A percentile compares a stretch with the other conserved stretches of the same genome.
These are phyloP conservation scores for Verticillium zaregamsianum DNA, from an alignment of 2,329 filamentous ascomycete species.

Conservation along the genomic window DNA sequence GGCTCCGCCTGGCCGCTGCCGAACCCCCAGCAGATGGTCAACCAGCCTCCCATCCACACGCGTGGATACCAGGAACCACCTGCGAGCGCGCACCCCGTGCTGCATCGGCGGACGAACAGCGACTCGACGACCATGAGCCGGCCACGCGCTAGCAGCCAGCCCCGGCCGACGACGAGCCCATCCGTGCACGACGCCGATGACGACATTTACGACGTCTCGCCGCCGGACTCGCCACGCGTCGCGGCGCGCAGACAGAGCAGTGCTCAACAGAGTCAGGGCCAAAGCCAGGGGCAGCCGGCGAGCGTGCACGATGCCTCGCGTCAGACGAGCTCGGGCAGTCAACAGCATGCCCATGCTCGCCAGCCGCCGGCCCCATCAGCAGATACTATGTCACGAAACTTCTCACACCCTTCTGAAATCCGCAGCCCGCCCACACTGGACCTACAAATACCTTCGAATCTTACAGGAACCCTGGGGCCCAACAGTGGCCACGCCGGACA, in stretches of 20 bases:
- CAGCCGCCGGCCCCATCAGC: neutral
- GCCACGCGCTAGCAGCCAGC: conserved; percentile 8
- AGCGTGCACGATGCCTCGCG: neutral
- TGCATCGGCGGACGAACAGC: conserved; percentile 3
- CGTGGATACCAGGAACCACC: conserved; percentile 1
- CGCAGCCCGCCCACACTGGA: conserved; percentile 19
- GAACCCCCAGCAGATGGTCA: neutral
- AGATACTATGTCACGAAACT: neutral
- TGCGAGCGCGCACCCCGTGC: conserved; percentile 2
- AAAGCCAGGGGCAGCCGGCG: neutral
- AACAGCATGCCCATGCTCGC: conserved; percentile 1
- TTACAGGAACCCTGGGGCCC: neutral
- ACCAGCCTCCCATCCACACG: conserved; percentile 6
- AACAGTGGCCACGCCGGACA: neutral
- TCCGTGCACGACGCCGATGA: conserved; percentile 14
- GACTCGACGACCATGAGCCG: conserved; percentile 8
- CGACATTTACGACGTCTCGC: conserved; percentile 44
- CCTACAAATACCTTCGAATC: conserved; percentile 21
- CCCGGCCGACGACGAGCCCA: conserved; percentile 6
- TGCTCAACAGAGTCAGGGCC: neutral
- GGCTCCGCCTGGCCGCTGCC: conserved; percentile 11
- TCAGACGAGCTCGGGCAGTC: neutral
- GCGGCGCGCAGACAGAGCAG: neutral
- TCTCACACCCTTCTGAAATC: neutral
- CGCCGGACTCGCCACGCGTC: conserved; percentile 34